Conservation (phyloP, 2,329 filamentous ascomycete species). For the Talaromyces atroroseus region DNA sequence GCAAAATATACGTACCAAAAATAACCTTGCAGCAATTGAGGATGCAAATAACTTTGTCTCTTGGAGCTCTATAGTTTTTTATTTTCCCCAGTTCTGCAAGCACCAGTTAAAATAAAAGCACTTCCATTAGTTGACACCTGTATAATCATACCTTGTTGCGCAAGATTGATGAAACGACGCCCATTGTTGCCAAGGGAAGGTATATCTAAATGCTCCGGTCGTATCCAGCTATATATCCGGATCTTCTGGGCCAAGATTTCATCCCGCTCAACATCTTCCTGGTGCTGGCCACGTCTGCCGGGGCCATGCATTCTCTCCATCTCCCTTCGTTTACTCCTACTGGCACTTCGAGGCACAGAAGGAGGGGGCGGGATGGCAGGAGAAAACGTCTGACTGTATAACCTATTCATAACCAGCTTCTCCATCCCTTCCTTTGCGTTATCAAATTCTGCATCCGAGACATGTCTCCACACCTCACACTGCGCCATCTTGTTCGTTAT, state of each 20-base stretch:
- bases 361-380: constrained; percentile 82
- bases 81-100: constrained; percentile 81
- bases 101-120: neutral
- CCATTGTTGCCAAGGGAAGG: constrained; percentile 77
- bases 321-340: constrained; percentile 63
- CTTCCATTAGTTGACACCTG: neutral
- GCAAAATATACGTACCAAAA: constrained; percentile 59
- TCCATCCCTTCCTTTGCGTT: constrained; percentile 99
- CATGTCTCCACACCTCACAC: constrained; percentile 93
- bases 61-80: constrained; percentile 89
- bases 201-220: constrained; percentile 90
- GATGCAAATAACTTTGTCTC: constrained; percentile 97
- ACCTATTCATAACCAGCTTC: constrained; percentile 96
- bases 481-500: constrained; percentile 98
- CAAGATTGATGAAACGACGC: constrained; percentile 77
- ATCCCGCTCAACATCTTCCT: constrained; percentile 95
- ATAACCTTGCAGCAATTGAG: constrained; percentile 99
- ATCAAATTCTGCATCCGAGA: constrained; percentile 95
- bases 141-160: constrained; percentile 65
- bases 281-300: constrained; percentile 88
- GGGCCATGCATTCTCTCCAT: constrained; percentile 66
- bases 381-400: constrained; percentile 94
- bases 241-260: constrained; percentile 96
- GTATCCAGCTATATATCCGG: constrained; percentile 92
- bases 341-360: constrained; percentile 52